Base-by-base conservation (phyloP, 805 yeast genomes). In the Kluyveromyces nonfermentans region DNA sequence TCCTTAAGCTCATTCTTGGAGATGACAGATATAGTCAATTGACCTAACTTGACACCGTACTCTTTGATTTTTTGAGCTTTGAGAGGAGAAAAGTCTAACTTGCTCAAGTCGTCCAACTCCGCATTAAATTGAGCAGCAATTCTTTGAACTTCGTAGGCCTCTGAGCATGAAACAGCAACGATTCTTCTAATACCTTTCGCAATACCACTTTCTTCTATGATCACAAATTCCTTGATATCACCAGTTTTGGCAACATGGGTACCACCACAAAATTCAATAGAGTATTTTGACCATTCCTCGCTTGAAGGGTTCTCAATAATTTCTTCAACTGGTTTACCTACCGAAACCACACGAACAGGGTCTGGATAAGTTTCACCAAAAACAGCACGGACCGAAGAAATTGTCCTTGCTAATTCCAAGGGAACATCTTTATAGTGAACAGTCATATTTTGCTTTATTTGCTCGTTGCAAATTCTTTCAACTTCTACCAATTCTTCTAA, bases 311-410 rank as follows among this genome's bases (percentile, higher is more conserved):
- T 72, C 6, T 73, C 71, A 52, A 90, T 63, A 53, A 93, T 71
- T 12, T 84, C 93, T 20, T 85, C 88, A 36, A 93, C 88, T 38
- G 96, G 80, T 34, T 77, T 82, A 60, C 99, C 99, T 59, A 93
- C 85, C 25, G 96, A 85, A 40, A 93, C 97, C 54, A 93, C 98
- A 64, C 98, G 81, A 18, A 93, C 99, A 33, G 98, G 99, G 62
- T 93, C 97, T 35, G 99, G 99, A 62, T 93, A 93, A 3, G 96
- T 87, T 72, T 93, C 99, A 59, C 98, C 98, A 58, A 93, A 93
- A 35, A 93, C 98, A 45, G 98, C 98, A 69, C 98, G 85, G 38
- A 93, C 80, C 25, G 97, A 94, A 52, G 67, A 69, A 54, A 93
- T 89, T 39, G 75, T 68, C 57, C 75, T 79, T 34, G 97, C 98